Base-by-base conservation (phyloP, 805 yeast species). In the Kodamaea nitidulidarum region DNA sequence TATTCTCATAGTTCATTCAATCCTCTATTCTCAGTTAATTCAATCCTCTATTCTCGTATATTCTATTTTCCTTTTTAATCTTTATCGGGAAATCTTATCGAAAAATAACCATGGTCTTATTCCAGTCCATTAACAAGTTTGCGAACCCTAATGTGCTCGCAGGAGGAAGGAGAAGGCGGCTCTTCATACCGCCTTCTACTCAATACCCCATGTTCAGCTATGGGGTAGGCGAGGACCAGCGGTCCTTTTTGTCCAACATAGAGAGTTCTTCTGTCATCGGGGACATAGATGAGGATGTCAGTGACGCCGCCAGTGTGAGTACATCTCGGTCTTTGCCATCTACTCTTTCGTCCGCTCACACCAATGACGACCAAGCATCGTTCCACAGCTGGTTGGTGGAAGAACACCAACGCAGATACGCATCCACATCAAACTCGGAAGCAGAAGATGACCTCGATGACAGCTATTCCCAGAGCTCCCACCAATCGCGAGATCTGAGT, bases 141-240 rank as follows among this genome's bases (percentile, higher is more conserved):
- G 70, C 71, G 32, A 66, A 65, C 46, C 70, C 73, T 21, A 56
- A 56, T 35, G 56, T 60, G 8, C 36, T 61, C 9, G 55, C 63
- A 2, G 62, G 61, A 7, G 65, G 65, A 15, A 52, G 71, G 40
- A 52, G 73, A 41, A 50, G 74, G 41, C 50, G 69, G 31, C 51
- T 69, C 15, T 68, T 55, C 48, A 66, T 69, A 14, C 74, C 74
- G 3, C 74, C 73, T 1, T 63, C 71, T 5, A 69, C 74, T 5
- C 62, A 67, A 32, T 52, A 50, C 35, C 74, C 73, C 4, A 48
- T 69, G 18, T 69, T 69, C 47, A 54, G 55, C 37, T 67, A 67
- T 46, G 74, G 74, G 4, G 65, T 54, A 3, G 73, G 68, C 2
- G 71, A 65, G 20, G 73, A 68, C 50, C 71, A 66, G 47, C 48